These are phyloP conservation scores for Neopestalotiopsis sp. DNA, from an alignment of 2,329 filamentous ascomycete genomes.

Conservation along the genomic window DNA sequence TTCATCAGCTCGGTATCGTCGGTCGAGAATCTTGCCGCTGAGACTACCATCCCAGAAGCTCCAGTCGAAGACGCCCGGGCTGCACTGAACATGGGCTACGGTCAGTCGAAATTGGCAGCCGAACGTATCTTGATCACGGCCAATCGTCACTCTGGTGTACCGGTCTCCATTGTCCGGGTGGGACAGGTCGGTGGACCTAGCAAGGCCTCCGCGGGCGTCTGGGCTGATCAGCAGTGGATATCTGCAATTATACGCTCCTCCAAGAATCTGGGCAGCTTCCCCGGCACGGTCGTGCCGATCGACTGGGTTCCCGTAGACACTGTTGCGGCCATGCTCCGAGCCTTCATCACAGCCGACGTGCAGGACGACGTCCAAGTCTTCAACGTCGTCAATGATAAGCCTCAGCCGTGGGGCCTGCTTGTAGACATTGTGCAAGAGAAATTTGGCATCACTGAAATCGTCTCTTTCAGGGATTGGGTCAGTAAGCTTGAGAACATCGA, in stretches of 20 bases:
- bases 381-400: constrained; percentile 7
- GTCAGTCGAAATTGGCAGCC: constrained; percentile 27
- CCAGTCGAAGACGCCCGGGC: constrained; percentile 22
- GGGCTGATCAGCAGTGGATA: constrained; percentile 27
- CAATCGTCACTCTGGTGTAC: constrained; percentile 13
- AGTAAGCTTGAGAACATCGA: constrained; percentile 19
- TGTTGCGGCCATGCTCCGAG: constrained; percentile 15
- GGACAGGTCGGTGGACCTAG: constrained; percentile 25
- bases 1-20: constrained; percentile 32
- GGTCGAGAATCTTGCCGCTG: constrained; percentile 21
- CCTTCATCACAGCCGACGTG: background rate
- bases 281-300: constrained; percentile 15
- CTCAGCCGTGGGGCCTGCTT: constrained; percentile 23
- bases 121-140: constrained; percentile 24
- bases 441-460: constrained; percentile 10
- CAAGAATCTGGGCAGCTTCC: constrained; percentile 21
- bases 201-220: background rate
- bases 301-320: constrained; percentile 27
- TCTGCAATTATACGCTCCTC: constrained; percentile 24
- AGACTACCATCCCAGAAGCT: constrained; percentile 22
- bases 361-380: background rate
- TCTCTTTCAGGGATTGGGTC: constrained; percentile 23
- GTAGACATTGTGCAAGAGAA: constrained; percentile 18
- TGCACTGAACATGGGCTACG: constrained; percentile 25
- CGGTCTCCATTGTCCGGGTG: constrained; percentile 25